Evolutionary conservation across 306 rosid species (phyloP).

Genomic region (Canavalia ensiformis): DNA sequence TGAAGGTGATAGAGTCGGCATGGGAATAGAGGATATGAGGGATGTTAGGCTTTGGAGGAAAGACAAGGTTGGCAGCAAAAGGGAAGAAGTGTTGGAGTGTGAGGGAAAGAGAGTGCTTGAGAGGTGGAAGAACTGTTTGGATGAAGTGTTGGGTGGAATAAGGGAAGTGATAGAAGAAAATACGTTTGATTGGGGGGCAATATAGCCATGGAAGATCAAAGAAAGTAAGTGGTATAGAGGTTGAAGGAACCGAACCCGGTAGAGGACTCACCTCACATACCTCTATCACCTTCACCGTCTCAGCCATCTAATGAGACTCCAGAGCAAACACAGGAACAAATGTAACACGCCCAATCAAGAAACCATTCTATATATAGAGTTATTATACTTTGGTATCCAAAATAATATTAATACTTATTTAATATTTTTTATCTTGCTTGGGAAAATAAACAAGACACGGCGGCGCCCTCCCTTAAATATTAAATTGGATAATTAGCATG

Average conservation of each 20-base stretch:
- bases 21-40: slow-evolving; percentile 41
- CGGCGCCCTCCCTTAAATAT: too few species aligned
- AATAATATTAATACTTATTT: too few species aligned
- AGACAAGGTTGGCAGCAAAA: slow-evolving; percentile 4
- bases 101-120: slow-evolving; percentile 42
- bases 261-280: slow-evolving; percentile 33
- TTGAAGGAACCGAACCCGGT: slow-evolving; percentile 32
- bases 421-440: too few species aligned
- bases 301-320: too few species aligned
- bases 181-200: background rate
- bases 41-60: slow-evolving; percentile 30
- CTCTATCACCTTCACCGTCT: slow-evolving; percentile 14
- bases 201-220: slow-evolving; percentile 39
- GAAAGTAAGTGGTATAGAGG: slow-evolving; percentile 24
- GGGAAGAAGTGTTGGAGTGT: slow-evolving; percentile 44
- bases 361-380: too few species aligned
- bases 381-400: too few species aligned
- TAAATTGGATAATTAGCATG: too few species aligned
- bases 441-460: too few species aligned
- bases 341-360: too few species aligned
- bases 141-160: slow-evolving; percentile 27
- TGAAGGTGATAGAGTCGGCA: slow-evolving; percentile 23
- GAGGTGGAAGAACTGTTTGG: slow-evolving; percentile 31
- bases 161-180: slow-evolving; percentile 38
- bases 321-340: too few species aligned